Base-by-base conservation (phyloP, 1,284 basidiomycete species). In the Heterobasidion irregulare region DNA sequence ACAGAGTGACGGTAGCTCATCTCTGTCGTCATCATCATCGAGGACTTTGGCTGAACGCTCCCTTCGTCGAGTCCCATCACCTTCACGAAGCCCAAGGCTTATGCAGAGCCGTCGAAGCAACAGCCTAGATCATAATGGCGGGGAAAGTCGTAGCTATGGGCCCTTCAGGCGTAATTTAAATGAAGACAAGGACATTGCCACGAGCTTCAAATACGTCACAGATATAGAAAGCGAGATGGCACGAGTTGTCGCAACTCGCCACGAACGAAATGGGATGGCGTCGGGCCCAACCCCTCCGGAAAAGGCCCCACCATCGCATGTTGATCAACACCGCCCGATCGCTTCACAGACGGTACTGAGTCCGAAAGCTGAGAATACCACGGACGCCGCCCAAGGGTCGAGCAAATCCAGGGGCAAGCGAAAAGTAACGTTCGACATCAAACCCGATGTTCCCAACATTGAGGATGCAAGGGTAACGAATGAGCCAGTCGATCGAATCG, bases 361-460 rank as follows among this genome's bases (percentile, higher is more conserved):
- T n/a, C 36, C 35, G 48, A 59, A 47, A 34, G 26, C 26, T 52
- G 59, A 48, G 53, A 55, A 15, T 47, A 52, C 18, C 51, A 53
- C 34, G 35, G 55, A 43, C 53, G 54, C 49, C 18, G 53, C 59
- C 44, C 47, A 51, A 8, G 59, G 61, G 46, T 59, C 63, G n/a
- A 45, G 35, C 8, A 56, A n/a, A 33, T 46, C 58, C 35, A 86
- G 82, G 64, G 77, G 75, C 43, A 85, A 82, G 64, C 73, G 83
- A 55, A 86, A 83, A 65, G 86, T 90, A 18, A 88, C 85, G 8
- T 90, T 90, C 62, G 79, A 88, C 59, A 77, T 86, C 51, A 72
- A 83, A 64, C 76, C 82, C 15, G 79, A 75, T 45, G 74, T 78
- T 8, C 67, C 75, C 33, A 73, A 76, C 47, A 78, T 78, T 54